Evolutionary conservation across 345 rosid species (phyloP).

Genomic region (Trapa incisa): DNA sequence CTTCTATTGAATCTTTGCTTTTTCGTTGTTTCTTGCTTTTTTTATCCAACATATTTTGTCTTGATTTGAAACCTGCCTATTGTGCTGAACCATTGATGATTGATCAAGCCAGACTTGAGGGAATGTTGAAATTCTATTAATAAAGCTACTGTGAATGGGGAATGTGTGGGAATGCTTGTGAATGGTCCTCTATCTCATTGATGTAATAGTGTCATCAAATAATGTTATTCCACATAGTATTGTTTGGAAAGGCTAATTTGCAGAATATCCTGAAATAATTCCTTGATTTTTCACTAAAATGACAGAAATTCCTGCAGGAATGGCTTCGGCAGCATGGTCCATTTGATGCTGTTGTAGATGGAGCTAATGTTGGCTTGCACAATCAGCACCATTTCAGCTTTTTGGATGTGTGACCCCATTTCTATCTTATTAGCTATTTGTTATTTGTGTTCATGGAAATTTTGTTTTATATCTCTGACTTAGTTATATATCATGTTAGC

Average conservation of each 20-base stretch:
- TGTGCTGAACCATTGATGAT: background rate
- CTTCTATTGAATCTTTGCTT: background rate
- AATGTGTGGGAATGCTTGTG: background rate
- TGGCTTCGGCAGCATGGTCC: constrained; percentile 85
- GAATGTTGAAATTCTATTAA: background rate
- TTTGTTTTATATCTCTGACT: constrained; percentile 3
- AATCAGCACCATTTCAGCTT: constrained; percentile 47
- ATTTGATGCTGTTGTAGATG: constrained; percentile 85
- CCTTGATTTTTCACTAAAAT: constrained; percentile 13
- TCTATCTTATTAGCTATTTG: background rate
- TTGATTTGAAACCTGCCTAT: background rate
- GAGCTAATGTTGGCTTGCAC: constrained; percentile 66
- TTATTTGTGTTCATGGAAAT: background rate
- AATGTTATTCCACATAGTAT: background rate
- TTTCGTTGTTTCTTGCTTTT: background rate
- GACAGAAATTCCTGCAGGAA: constrained; percentile 35
- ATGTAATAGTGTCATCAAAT: background rate
- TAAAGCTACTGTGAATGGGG: background rate
- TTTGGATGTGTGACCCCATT: constrained; percentile 35
- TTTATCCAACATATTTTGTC: background rate
- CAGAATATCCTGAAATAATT: constrained; percentile 7
- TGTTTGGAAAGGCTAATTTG: background rate
- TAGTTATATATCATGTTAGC: constrained; percentile 29
- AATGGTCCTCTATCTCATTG: background rate
- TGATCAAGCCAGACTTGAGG: too few relatives aligned